Base-by-base conservation (phyloP, 441 rosid genomes). In the Erysimum pusillum region DNA sequence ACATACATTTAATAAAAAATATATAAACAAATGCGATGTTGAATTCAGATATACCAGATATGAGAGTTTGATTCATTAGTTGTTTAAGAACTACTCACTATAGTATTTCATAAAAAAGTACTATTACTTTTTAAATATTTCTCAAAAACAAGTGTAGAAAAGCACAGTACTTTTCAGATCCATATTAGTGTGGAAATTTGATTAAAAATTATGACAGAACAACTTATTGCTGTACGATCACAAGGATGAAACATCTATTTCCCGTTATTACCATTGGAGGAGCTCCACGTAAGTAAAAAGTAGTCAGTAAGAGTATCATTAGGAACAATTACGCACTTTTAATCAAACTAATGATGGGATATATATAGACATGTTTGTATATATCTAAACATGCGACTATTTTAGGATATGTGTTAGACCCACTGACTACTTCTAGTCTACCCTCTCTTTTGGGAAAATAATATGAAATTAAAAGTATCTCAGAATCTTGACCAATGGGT, bases 261-360 rank as follows among this genome's bases (percentile, higher is more conserved):
- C 13, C 8, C 52, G 20, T 70, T 49, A 34, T 72, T 49, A 60
- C 77, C 72, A 66, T 5, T 66, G 73, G 49, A 59, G 28, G 13
- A 18, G 46, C 42, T 77, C 81, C 77, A 77, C 69, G 73, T 77
- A 77, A 71, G 64, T 77, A 42, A 58, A 71, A 75, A 42, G 58
- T 20, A 31, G 22, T 9, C 15, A 3, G 54, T 56, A 48, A 63
- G 60, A 41, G 17, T 52, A 20, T 51, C 57, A 77, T 77, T 77
- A 66, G 63, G 32, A 72, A 77, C 63, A 72, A 51, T 77, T 71
- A 72, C 63, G 15, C 63, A 72, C 81, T 72, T 71, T 72, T 66
- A 59, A 72, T 51, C 59, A 51, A 59, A 51, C 68, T 66, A 72
- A 72, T 78, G 64, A 72, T 72, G 61, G 73, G 18, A 11, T 28